Base-by-base conservation (phyloP, 2,329 filamentous ascomycete species). In the Aspergillus versicolor region DNA sequence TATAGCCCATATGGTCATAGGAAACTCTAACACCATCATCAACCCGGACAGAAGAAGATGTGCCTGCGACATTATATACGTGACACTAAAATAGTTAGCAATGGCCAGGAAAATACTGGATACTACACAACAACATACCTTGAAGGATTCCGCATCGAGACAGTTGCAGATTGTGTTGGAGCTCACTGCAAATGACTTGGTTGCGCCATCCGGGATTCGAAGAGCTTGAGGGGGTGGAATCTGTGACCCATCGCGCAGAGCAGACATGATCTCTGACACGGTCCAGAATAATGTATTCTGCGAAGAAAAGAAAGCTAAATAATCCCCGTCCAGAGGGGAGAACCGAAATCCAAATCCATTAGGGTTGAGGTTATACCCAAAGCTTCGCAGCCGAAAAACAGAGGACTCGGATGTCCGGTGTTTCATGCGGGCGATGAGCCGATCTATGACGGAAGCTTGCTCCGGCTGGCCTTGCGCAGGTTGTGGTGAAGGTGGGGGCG, bases 171-270 rank as follows among this genome's bases (percentile, higher is more conserved):
- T 40, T 24, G 48, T 57, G 6, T 38, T 51, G 2, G 61, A 58
- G 42, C 61, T 63, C 15, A 57, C 46, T 15, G 59, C 48, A 21
- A 59, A 50, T n/a, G 54, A 63, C 19, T 59, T 56, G 15, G 53
- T 55, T 8, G 45, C 12, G 19, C 41, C 51, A 6, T 47, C 40
- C 3, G 15, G n/a, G 37, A 56, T 55, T 2, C n/a, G 19, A 1
- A 54, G 13, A n/a, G 49, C 41, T 8, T 54, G 47, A 12, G 53
- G 53, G 6, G 9, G 38, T 12, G 61, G 56, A 15, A 51, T 47
- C 1, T 34, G 11, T 22, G 41, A 6, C 12, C 47, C 27, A 7
- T 44, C 38, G 11, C 43, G 38, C 17, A 58, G 9, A 5, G 56
- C 43, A 30, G 44, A 27, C 12, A 43, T 41, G n/a, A 61, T 52